A percentile compares a stretch with the other conserved stretches of the same genome.
These are phyloP conservation scores for Krasilnikovozyma curviuscula DNA, from an alignment of 768 basidiomycete species.

Conservation along the genomic window DNA sequence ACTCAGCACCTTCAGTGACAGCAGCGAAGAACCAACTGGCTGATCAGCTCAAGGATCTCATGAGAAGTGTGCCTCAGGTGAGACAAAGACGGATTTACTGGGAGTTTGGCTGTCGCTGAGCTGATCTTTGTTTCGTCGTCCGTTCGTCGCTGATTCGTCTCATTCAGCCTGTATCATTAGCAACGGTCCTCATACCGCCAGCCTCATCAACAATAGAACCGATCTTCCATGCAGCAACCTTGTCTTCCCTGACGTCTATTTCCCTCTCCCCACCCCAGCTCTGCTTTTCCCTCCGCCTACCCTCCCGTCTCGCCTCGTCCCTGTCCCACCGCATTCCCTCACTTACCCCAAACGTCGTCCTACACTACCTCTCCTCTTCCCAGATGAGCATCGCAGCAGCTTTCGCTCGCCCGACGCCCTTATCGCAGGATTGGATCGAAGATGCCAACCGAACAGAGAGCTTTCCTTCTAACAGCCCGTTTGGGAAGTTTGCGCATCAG, in stretches of 20 bases:
- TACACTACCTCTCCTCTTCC: constrained; percentile 57
- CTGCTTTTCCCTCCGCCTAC: constrained; percentile 71
- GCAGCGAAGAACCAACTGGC: too few species aligned
- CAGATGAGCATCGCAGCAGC: constrained; percentile 44
- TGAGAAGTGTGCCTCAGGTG: constrained; percentile 11
- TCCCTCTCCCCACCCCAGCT: constrained; percentile 75
- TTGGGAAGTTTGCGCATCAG: constrained; percentile 19
- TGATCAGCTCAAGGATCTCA: constrained; percentile 9
- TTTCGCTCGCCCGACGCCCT: constrained; percentile 54
- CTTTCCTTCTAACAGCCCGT: constrained; percentile 10
- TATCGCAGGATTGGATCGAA: constrained; percentile 38
- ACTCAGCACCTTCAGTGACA: too few species aligned
- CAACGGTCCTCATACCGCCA: constrained; percentile 5
- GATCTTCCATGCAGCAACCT: constrained; percentile 66
- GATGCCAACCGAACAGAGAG: constrained; percentile 14
- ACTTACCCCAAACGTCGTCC: constrained; percentile 33
- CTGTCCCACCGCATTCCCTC: constrained; percentile 25
- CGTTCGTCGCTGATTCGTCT: neutral
- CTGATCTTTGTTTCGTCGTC: neutral
- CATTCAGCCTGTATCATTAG: constrained; percentile 9
- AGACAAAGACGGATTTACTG: neutral
- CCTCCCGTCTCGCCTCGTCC: constrained; percentile 58
- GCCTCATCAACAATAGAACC: constrained; percentile 6
- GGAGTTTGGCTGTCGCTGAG: too few species aligned
- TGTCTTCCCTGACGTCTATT: constrained; percentile 83